These are phyloP conservation scores for Russula olivacea DNA, from an alignment of 768 basidiomycete species.

Conservation along the genomic window DNA sequence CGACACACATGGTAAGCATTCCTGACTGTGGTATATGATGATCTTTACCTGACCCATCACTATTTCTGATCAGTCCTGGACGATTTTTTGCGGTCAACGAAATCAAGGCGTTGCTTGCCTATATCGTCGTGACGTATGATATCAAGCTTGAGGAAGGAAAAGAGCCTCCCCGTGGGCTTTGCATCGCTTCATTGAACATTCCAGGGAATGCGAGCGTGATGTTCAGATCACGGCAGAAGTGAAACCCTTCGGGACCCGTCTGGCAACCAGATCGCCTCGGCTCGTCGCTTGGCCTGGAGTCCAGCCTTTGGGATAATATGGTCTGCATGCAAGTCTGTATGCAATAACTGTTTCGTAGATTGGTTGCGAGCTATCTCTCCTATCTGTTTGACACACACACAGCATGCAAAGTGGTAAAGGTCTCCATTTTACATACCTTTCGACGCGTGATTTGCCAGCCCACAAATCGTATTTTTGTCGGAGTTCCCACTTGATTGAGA, in stretches of 20 bases:
- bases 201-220: neutral
- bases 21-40: neutral
- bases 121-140: neutral
- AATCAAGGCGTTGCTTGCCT: neutral
- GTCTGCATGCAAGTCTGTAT: too few relatives aligned
- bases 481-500: too few relatives aligned
- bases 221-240: neutral
- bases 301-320: too few relatives aligned
- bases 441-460: too few relatives aligned
- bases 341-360: too few relatives aligned
- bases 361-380: too few relatives aligned
- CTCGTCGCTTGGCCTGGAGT: too few relatives aligned
- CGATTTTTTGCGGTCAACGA: neutral
- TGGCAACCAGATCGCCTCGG: too few relatives aligned
- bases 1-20: neutral
- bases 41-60: neutral
- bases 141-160: neutral
- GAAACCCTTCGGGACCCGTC: constrained; percentile 27
- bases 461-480: too few relatives aligned
- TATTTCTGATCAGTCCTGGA: neutral
- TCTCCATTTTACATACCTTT: too few relatives aligned
- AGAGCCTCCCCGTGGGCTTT: neutral
- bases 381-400: too few relatives aligned
- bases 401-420: too few relatives aligned
- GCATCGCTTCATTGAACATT: neutral